These are phyloP conservation scores for Thalassiosira livingstoniorum DNA, from an alignment of 352 stramenopile species.

Conservation along the genomic window DNA sequence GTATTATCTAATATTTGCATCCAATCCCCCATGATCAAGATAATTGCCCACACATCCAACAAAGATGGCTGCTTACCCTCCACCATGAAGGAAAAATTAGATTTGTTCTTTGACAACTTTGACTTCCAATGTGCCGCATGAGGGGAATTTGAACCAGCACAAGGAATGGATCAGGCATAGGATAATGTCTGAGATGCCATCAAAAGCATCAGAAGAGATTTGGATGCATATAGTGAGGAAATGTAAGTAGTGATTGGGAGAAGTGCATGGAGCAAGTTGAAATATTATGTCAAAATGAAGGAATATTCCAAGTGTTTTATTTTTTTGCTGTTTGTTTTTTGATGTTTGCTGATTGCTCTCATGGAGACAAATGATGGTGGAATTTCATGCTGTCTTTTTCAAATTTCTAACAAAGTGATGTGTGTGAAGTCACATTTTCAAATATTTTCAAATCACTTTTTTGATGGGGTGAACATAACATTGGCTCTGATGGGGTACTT, in stretches of 20 bases:
- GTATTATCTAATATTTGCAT: constrained; percentile 75
- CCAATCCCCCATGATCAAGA: constrained; percentile 72
- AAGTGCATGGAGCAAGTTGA: constrained; percentile 90
- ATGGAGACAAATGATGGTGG: too few species aligned
- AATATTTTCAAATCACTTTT: too few species aligned
- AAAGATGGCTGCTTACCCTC: constrained; percentile 88
- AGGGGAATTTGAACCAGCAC: constrained; percentile 91
- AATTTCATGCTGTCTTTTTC: too few species aligned
- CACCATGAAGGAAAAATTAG: constrained; percentile 91
- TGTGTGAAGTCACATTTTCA: too few species aligned
- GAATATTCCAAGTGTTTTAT: constrained; percentile 86
- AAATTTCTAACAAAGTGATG: too few species aligned
- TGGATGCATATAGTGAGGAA: constrained; percentile 90
- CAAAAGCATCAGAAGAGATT: constrained; percentile 87
- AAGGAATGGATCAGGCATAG: constrained; percentile 94
- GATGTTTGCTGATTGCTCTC: constrained; percentile 82
- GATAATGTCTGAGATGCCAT: constrained; percentile 92
- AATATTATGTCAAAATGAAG: constrained; percentile 96
- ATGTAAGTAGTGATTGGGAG: constrained; percentile 72
- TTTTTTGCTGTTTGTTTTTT: constrained; percentile 83
- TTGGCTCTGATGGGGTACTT: too few species aligned
- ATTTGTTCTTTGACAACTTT: constrained; percentile 97
- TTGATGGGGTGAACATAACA: too few species aligned
- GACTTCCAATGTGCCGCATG: constrained; percentile 92
- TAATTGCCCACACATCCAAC: constrained; percentile 70